Evolutionary conservation across 2,329 filamentous ascomycete species (phyloP), one percentile per base, ranked within the genome.

Genomic region (Huntiella moniliformis): DNA sequence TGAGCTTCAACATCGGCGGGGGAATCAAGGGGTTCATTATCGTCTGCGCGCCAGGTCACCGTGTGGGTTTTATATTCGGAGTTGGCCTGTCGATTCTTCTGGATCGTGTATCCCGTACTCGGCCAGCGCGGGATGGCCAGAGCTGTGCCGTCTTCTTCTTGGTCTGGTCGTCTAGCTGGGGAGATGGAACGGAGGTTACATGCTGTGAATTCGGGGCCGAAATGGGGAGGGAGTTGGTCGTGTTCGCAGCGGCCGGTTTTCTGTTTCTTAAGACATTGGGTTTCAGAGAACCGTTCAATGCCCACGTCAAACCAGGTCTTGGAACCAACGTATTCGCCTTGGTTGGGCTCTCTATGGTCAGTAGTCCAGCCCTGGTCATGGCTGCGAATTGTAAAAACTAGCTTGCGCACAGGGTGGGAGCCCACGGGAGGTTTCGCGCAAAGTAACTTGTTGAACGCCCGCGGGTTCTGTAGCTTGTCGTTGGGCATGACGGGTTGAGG

Each of bases 291-390:
- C 3, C 64, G 64, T 56, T 79, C 75, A 12, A 76, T 55, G 0
- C 75, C 75, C 12, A 66, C 72, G 46, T 78, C 74, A 49, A 78
- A 77, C 75, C 75, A 80, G 0, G 74, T 74, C 58, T 60, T 75
- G 0, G 74, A 72, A 2, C 40, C 51, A 7, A 3, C 15, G 11
- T 46, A 49, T 12, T 10, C 34, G 16, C 35, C 32, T 11, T 13
- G 4, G 5, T 4, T 22, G 6, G 39, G 34, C 3, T 54, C 43
- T 0, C 11, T 38, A 0, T 0, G 1, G 0, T 57, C 50, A 11
- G 64, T 62, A 31, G 66, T 64, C 65, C 66, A 75, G 3, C 75
- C 76, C 52, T 80, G 76, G 51, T 80, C 76, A 41, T 58, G 62
- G 54, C 70, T 73, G 8, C 56, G 57, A 36, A 77, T 64, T 4